A percentile compares a stretch with the other conserved stretches of the same genome.
Conservation (phyloP, 176 grass and related monocot genomes). For the Eragrostis curvula region DNA sequence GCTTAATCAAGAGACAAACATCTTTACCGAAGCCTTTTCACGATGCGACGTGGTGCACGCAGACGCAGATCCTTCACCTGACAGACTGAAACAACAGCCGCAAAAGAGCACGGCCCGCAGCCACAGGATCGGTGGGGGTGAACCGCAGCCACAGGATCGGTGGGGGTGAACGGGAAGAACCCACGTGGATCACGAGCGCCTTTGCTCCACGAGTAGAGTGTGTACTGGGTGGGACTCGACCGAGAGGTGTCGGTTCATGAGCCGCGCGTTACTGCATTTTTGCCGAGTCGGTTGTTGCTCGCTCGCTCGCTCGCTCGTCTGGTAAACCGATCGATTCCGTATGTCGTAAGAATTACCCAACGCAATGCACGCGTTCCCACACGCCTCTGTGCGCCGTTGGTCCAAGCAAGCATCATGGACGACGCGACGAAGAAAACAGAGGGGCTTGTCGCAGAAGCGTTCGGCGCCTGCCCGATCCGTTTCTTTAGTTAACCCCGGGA, state of each 20-base stretch:
- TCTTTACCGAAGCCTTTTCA: background rate
- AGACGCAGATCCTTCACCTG: background rate
- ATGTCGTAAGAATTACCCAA: constrained; percentile 21
- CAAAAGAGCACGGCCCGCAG: background rate
- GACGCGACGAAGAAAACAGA: background rate
- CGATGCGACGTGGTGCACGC: background rate
- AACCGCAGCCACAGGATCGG: background rate
- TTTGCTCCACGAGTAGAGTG: background rate
- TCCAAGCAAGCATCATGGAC: constrained; percentile 22
- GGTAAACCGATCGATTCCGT: constrained; percentile 35
- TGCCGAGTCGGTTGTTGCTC: background rate
- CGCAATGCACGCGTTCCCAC: constrained; percentile 6
- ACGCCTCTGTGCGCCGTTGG: constrained; percentile 4
- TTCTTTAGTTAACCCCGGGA: constrained; percentile 17
- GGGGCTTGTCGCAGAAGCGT: constrained; percentile 23
- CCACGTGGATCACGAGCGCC: constrained; percentile 34
- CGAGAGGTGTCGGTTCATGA: background rate
- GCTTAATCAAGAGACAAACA: constrained; percentile 19
- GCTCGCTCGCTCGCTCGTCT: background rate
- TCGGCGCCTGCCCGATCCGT: background rate
- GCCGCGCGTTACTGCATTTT: background rate
- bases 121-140: background rate
- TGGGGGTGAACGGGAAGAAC: background rate
- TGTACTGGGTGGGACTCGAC: background rate
- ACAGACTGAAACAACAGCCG: background rate